Conservation (phyloP, 305 asterid genomes). For the Fraxinus albicans region DNA sequence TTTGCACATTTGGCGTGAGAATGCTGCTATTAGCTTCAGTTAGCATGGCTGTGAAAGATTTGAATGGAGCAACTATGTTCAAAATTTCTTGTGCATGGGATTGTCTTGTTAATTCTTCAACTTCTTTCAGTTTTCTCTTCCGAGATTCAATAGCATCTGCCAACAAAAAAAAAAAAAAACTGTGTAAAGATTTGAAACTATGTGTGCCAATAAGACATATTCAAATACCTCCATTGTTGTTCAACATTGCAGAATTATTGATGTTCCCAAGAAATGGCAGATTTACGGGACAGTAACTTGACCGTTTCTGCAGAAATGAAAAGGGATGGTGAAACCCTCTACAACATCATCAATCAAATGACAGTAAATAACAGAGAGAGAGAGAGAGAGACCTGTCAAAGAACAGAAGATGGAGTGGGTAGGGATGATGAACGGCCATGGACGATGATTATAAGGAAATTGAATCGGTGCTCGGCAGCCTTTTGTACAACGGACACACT, state of each 20-base stretch:
- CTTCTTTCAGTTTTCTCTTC: constrained; percentile 43
- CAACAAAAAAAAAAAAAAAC: neutral
- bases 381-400: constrained; percentile 1
- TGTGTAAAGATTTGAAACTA: no score
- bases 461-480: constrained; percentile 29
- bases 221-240: constrained; percentile 21
- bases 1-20: neutral
- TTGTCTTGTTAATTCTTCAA: constrained; percentile 15
- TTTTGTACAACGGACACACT: constrained; percentile 11
- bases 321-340: neutral
- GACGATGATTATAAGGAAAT: constrained; percentile 16
- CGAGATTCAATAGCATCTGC: constrained; percentile 17
- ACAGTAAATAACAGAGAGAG: neutral
- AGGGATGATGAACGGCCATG: neutral
- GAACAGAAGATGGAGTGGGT: neutral
- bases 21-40: constrained; percentile 14
- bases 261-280: neutral
- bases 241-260: constrained; percentile 15
- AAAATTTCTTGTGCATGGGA: constrained; percentile 12
- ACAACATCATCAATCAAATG: neutral
- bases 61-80: constrained; percentile 13
- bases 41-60: constrained; percentile 37
- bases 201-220: neutral
- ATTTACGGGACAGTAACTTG: neutral
- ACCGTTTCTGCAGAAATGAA: neutral